phyloP scores from a whole-genome alignment of 2,329 filamentous ascomycete species.

The Fusarium cicatricum region DNA sequence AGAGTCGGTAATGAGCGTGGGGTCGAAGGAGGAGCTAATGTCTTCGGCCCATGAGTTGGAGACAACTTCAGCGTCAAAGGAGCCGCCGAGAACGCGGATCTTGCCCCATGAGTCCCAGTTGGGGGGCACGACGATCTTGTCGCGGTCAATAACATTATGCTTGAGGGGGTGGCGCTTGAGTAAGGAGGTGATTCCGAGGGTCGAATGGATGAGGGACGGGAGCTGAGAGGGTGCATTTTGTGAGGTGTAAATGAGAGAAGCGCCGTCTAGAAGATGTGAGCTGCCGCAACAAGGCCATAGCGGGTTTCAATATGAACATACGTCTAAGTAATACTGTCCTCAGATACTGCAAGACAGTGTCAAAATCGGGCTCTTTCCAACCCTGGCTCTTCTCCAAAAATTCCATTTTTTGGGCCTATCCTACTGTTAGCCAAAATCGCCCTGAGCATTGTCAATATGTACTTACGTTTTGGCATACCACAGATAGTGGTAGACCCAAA shows the following conservation, averaged over 20 bases:
- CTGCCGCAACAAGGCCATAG: neutral
- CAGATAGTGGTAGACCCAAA: constrained; percentile 84
- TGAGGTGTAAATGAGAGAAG: constrained; percentile 85
- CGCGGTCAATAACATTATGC: constrained; percentile 90
- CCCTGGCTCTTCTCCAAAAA: constrained; percentile 85
- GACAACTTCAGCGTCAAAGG: constrained; percentile 88
- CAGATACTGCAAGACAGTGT: constrained; percentile 92
- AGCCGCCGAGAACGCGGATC: constrained; percentile 89
- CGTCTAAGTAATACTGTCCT: constrained; percentile 88
- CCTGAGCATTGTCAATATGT: neutral
- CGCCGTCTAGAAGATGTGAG: constrained; percentile 67
- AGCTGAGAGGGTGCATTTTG: constrained; percentile 80
- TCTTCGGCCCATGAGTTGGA: constrained; percentile 88
- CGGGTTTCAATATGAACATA: constrained; percentile 46
- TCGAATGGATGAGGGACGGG: constrained; percentile 83
- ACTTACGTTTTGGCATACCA: constrained; percentile 93
- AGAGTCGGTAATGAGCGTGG: constrained; percentile 36
- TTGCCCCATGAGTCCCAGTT: constrained; percentile 99
- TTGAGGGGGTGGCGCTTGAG: constrained; percentile 81
- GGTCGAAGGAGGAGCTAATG: constrained; percentile 65
- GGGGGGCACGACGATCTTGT: constrained; percentile 92
- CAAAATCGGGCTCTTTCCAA: constrained; percentile 97
- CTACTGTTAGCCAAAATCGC: constrained; percentile 32
- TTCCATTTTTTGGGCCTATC: constrained; percentile 86
- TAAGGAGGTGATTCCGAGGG: constrained; percentile 84